Evolutionary conservation across 106 monocot species (phyloP).

Genomic region (Agapanthus africanus): DNA sequence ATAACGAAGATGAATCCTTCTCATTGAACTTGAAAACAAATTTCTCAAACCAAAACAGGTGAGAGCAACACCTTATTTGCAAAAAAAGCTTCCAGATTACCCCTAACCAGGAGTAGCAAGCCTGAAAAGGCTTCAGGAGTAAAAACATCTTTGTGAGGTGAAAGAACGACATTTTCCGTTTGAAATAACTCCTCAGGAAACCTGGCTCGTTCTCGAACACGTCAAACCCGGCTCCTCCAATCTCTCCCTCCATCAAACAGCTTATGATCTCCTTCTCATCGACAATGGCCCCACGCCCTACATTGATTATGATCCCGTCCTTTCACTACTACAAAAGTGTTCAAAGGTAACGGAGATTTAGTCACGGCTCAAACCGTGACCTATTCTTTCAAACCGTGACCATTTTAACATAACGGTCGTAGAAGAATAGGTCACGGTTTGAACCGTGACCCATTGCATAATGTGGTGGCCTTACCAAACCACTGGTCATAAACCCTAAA

Average conservation of each 20-base stretch:
- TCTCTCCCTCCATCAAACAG: slow-evolving; percentile 28
- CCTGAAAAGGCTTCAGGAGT: neutral
- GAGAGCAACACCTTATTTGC: neutral
- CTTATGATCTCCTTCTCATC: slow-evolving; percentile 42
- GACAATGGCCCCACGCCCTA: slow-evolving; percentile 33
- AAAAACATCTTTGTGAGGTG: neutral
- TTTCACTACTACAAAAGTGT: too few species aligned
- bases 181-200: neutral
- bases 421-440: too few species aligned
- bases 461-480: too few species aligned
- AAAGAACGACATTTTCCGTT: slow-evolving; percentile 9
- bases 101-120: neutral
- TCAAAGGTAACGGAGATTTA: too few species aligned
- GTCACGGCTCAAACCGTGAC: too few species aligned
- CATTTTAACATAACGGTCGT: too few species aligned
- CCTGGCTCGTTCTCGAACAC: slow-evolving; percentile 20
- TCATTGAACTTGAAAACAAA: too few species aligned
- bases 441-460: too few species aligned
- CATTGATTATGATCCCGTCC: slow-evolving; percentile 45
- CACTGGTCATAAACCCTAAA: too few species aligned
- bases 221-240: slow-evolving; percentile 68
- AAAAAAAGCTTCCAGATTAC: slow-evolving; percentile 6
- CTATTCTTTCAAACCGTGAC: too few species aligned
- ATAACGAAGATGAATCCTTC: too few species aligned
- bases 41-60: neutral